Conservation (phyloP, 768 basidiomycete genomes). For the Boletus eberwhitei region DNA sequence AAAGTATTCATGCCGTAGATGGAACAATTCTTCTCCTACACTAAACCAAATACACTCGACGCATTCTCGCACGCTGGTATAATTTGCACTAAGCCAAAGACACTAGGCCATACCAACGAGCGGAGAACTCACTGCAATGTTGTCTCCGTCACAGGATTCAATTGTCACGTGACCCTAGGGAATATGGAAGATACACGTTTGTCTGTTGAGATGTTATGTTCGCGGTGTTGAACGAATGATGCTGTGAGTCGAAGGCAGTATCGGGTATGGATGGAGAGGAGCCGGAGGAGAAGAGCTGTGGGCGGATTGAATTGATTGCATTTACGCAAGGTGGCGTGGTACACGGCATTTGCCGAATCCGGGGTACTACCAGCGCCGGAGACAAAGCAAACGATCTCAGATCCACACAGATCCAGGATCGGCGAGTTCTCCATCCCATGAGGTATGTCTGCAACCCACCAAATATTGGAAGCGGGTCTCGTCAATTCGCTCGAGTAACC, state of each 20-base stretch:
- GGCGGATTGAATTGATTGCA: background rate
- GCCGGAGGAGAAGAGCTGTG: background rate
- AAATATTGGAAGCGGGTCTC: background rate
- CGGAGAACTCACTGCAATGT: too few relatives aligned
- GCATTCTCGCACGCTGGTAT: background rate
- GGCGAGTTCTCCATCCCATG: background rate
- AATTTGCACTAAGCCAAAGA: too few relatives aligned
- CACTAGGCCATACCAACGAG: too few relatives aligned
- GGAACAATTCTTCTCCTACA: background rate
- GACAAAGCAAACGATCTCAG: slow-evolving; percentile 32
- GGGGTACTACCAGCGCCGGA: slow-evolving; percentile 33
- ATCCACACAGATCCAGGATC: slow-evolving; percentile 25
- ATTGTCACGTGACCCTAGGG: background rate
- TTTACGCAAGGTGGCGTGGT: slow-evolving; percentile 2
- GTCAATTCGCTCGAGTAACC: background rate
- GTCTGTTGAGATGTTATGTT: background rate
- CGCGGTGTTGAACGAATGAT: too few relatives aligned
- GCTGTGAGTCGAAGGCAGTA: slow-evolving; percentile 1
- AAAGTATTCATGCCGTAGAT: background rate
- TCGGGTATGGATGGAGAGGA: slow-evolving; percentile 12
- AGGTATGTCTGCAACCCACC: background rate
- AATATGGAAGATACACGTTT: too few relatives aligned
- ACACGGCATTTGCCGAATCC: slow-evolving; percentile 28
- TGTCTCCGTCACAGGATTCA: too few relatives aligned
- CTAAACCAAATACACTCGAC: background rate